Conservation (phyloP, 2,329 filamentous ascomycete genomes). For the Trichoderma citrinoviride region DNA sequence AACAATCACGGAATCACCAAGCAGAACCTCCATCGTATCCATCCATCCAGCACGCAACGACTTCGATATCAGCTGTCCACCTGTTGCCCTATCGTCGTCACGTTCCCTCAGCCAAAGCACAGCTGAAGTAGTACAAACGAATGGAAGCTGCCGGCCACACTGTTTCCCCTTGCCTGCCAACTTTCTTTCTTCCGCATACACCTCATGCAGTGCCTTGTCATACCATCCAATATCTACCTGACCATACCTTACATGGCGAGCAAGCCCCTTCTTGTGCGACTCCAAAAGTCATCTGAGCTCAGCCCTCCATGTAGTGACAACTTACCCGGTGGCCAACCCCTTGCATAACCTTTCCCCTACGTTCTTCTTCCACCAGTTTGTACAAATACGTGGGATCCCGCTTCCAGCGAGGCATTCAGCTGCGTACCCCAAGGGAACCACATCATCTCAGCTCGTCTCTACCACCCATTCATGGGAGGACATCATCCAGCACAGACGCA, state of each 20-base stretch:
- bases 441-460: background rate
- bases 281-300: background rate
- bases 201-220: background rate
- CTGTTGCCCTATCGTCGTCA: too few species aligned
- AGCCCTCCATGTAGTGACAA: constrained; percentile 2
- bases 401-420: background rate
- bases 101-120: too few species aligned
- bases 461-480: background rate
- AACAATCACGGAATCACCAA: too few species aligned
- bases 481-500: background rate
- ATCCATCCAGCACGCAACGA: too few species aligned
- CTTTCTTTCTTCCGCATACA: too few species aligned
- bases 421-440: background rate
- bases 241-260: too few species aligned
- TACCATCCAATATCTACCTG: too few species aligned
- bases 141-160: too few species aligned
- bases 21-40: too few species aligned
- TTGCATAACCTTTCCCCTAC: background rate
- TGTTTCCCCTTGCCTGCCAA: too few species aligned
- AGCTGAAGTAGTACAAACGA: too few species aligned
- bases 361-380: background rate
- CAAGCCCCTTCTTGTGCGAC: background rate
- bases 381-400: background rate
- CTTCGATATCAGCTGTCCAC: too few species aligned
- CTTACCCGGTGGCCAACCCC: background rate